phyloP scores from a whole-genome alignment of 805 yeast genomes.

The Candida succiphila region DNA sequence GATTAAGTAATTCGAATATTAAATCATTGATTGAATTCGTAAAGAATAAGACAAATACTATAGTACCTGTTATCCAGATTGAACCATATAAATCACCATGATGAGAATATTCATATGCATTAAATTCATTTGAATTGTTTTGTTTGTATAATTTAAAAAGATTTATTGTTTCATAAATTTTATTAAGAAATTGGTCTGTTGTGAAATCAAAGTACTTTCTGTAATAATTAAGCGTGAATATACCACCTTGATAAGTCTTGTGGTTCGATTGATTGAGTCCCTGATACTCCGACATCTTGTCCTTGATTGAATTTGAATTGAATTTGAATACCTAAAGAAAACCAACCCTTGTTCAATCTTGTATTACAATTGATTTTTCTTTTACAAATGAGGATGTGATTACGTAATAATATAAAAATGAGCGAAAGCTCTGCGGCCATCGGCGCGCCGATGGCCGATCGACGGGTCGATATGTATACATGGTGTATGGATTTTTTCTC shows the following conservation, averaged over 20 bases:
- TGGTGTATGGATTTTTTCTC: no score
- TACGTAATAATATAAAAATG: no score
- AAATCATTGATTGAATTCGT: slow-evolving; percentile 62
- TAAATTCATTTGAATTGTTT: slow-evolving; percentile 1
- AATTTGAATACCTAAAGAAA: neutral
- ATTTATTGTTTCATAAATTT: slow-evolving; percentile 47
- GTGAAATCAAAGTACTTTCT: slow-evolving; percentile 61
- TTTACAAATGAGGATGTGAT: no score
- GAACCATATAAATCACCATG: slow-evolving; percentile 77
- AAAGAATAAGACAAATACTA: slow-evolving; percentile 65
- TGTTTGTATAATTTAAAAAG: slow-evolving; percentile 28
- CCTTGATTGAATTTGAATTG: neutral
- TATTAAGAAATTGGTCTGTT: slow-evolving; percentile 47
- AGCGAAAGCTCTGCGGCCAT: no score
- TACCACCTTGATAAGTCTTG: slow-evolving; percentile 29
- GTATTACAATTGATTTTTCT: neutral
- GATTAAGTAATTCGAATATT: slow-evolving; percentile 44
- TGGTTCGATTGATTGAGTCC: neutral
- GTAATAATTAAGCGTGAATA: slow-evolving; percentile 50
- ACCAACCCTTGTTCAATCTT: neutral
- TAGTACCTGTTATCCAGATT: slow-evolving; percentile 82
- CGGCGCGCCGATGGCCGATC: no score
- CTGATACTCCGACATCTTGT: neutral
- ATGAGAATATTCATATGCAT: slow-evolving; percentile 28
- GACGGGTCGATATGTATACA: no score